Conservation (phyloP, 164 flowering plant species). For the Umbilicus rupestris region DNA sequence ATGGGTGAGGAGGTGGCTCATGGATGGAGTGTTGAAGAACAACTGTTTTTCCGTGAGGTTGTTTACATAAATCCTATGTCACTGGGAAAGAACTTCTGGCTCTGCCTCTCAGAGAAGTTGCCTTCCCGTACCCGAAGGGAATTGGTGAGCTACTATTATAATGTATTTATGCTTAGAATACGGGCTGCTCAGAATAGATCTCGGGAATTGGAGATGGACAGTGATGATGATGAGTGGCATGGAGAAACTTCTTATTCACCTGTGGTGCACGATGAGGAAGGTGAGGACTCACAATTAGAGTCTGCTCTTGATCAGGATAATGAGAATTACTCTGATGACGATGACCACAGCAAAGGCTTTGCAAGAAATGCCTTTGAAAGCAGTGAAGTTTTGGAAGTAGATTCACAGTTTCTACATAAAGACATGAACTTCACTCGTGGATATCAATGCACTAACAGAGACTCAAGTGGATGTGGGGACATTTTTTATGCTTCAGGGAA, state of each 20-base stretch:
- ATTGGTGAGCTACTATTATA: slow-evolving; percentile 69
- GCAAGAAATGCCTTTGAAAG: background rate
- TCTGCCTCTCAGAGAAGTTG: slow-evolving; percentile 27
- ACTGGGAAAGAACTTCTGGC: slow-evolving; percentile 51
- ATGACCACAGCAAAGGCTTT: background rate
- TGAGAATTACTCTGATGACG: slow-evolving; percentile 3
- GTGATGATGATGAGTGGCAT: slow-evolving; percentile 16
- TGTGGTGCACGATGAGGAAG: background rate
- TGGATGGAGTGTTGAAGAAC: slow-evolving; percentile 62
- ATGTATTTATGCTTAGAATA: slow-evolving; percentile 62
- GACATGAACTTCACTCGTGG: background rate
- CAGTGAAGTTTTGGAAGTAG: background rate
- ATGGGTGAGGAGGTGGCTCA: slow-evolving; percentile 64
- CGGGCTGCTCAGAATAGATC: slow-evolving; percentile 62
- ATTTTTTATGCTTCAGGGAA: background rate
- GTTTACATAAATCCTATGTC: slow-evolving; percentile 49
- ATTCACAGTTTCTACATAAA: background rate
- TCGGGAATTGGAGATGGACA: slow-evolving; percentile 21
- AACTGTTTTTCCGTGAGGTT: slow-evolving; percentile 41
- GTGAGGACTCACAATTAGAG: slow-evolving; percentile 1
- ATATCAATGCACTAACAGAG: background rate
- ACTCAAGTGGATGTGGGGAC: background rate
- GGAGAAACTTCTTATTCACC: slow-evolving; percentile 5
- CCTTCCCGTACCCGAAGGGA: slow-evolving; percentile 44
- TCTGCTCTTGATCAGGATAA: slow-evolving; percentile 2